Evolutionary conservation across 768 basidiomycete species (phyloP), one percentile per base, ranked within the genome.

Genomic region (Lentinula aciculospora): DNA sequence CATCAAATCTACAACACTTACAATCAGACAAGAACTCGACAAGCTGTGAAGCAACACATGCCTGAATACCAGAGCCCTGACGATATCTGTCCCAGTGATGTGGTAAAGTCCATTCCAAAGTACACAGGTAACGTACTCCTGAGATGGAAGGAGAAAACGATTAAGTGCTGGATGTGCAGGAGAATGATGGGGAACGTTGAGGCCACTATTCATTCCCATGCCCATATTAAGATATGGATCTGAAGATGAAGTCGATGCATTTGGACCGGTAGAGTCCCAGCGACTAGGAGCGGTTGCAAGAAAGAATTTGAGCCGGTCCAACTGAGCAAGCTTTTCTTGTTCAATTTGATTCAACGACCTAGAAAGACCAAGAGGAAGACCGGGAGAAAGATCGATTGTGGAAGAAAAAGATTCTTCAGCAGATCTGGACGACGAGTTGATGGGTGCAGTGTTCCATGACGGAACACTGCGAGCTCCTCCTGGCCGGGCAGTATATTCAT

Each of bases 41-140:
- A 60, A 58, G 36, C 58, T 42, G 46, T 46, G 53, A 55, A 61
- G 61, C 42, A 42, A 25, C 9, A 72, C 76, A 19, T 58, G 86
- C 88, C 72, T 94, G 70, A 97, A 96, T n/a, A 93, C 88, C 53
- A 98, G 78, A 3, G 94, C 92, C 62, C 95, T 82, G 29, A 98
- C 94, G 68, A 98, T 97, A 72, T 98, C 95, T 5, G 95, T 98
- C 31, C 95, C 95, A 2, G 94, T 96, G 72, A 98, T 92, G 67
- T 96, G 92, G 67, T 93, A 94, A 31, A 91, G 79, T 6, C 93
- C 88, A 50, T 86, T 84, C 95, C 95, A 98, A 17, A 92, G 80
- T 9, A 97, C 90, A 68, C 95, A 98, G 4, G 89, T 85, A 40
- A 98, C 91, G 65, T 86, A 88, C 69, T 92, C 94, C 50, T 89